These are phyloP conservation scores for Coix lacrymajobi DNA, from an alignment of 176 grass and related monocot genomes.

Conservation along the genomic window DNA sequence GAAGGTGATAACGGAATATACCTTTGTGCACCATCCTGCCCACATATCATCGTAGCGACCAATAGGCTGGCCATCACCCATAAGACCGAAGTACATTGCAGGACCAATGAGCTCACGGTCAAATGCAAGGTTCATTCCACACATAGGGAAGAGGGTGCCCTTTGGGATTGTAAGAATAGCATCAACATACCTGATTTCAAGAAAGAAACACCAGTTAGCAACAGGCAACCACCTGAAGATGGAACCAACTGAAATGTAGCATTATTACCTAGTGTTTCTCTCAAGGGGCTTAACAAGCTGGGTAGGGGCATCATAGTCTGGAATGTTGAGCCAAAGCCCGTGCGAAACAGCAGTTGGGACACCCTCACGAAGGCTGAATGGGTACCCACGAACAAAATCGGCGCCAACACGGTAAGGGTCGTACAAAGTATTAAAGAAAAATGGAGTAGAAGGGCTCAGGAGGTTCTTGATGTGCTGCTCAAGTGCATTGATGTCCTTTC, in stretches of 20 bases:
- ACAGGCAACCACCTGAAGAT: background rate
- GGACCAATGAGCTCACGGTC: slow-evolving; percentile 75
- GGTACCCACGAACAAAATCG: slow-evolving; percentile 73
- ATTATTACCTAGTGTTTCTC: slow-evolving; percentile 46
- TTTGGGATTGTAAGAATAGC: slow-evolving; percentile 64
- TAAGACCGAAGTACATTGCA: slow-evolving; percentile 78
- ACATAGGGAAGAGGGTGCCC: slow-evolving; percentile 73
- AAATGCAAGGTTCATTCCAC: slow-evolving; percentile 79
- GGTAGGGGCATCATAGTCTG: slow-evolving; percentile 72
- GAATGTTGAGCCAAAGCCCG: slow-evolving; percentile 74
- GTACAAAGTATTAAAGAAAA: slow-evolving; percentile 69
- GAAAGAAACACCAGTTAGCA: background rate
- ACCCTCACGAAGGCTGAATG: slow-evolving; percentile 72
- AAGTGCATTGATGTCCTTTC: slow-evolving; percentile 66
- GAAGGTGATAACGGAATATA: slow-evolving; percentile 1
- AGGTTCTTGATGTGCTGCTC: slow-evolving; percentile 68
- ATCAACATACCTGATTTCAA: slow-evolving; percentile 57
- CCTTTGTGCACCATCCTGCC: slow-evolving; percentile 78
- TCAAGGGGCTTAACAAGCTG: slow-evolving; percentile 71
- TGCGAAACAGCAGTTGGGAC: slow-evolving; percentile 61
- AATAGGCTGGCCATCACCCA: slow-evolving; percentile 75
- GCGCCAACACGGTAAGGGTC: slow-evolving; percentile 60
- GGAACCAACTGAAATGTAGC: background rate
- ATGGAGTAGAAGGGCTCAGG: slow-evolving; percentile 62
- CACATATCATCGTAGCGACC: slow-evolving; percentile 79